Evolutionary conservation across 768 basidiomycete genomes (phyloP), one percentile per base, ranked within the genome.

Genomic region (Rhodotorula sphaerocarpa): DNA sequence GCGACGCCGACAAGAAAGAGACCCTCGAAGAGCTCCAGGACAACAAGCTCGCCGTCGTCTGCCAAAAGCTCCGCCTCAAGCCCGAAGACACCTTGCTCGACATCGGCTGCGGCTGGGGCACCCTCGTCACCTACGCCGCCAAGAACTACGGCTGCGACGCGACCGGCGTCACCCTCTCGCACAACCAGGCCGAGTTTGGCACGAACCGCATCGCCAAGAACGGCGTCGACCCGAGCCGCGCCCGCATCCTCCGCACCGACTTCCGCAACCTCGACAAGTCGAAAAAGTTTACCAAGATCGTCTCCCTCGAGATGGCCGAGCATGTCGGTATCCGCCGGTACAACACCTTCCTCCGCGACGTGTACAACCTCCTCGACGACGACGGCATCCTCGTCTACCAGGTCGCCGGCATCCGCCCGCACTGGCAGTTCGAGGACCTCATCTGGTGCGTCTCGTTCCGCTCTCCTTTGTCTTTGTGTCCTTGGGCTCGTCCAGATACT

Each of bases 361-460:
- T 99, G 59, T 95, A 97, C 73, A 83, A 92, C 70, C 80, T 97
- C 42, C 80, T 99, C 65, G 87, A 90, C 62, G 92, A 99, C 75
- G 87, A 97, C 68, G 95, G 95, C 36, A 82, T 86, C 61, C 86
- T 97, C 72, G 88, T 97, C 48, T 82, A 92, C 78, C 95, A 99
- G 78, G 93, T 99, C n/a, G 90, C 95, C 51, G 95, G 95, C 65
- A 79, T 96, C 70, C 85, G 93, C 41, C 91, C 91, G 7, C 75
- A 80, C n/a, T 99, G 95, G 95, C 95, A 97, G 75, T 97, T 85
- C 70, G 95, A 99, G 79, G 95, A 99, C 74, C 83, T 99, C 59
- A 84, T 90, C 70, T 99, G 95, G 90, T 76, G 41, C 70, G 75
- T 71, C 47, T 21, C 39, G 48, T 25, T n/a, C n/a, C 23, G 3